These are phyloP conservation scores for Dactylellina drechsleri DNA, from an alignment of 2,329 filamentous ascomycete genomes.

Conservation along the genomic window DNA sequence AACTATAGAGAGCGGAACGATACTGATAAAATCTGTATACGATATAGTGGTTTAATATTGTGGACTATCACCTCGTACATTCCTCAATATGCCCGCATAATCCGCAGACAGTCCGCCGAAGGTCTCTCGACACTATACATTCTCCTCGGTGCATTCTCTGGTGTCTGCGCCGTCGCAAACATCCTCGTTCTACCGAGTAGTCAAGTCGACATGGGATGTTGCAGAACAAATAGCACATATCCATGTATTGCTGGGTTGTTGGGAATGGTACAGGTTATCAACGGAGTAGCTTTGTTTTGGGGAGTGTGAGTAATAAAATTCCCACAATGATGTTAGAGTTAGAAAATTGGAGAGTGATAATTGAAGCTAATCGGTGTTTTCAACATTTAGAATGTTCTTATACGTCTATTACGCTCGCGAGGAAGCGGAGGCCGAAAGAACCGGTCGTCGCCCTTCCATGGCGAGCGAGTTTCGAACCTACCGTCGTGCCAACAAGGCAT, in stretches of 20 bases:
- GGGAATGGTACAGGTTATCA: constrained; percentile 56
- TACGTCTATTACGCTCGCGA: constrained; percentile 59
- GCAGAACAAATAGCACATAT: constrained; percentile 53
- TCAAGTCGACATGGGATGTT: constrained; percentile 56
- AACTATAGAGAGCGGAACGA: background rate
- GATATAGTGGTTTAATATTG: constrained; percentile 23
- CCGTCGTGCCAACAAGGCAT: constrained; percentile 58
- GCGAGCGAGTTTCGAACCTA: constrained; percentile 58
- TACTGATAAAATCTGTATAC: background rate
- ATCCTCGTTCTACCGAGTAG: constrained; percentile 56
- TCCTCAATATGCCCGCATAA: constrained; percentile 47
- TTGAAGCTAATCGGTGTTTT: background rate
- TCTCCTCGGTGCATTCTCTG: constrained; percentile 40
- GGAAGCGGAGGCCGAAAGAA: constrained; percentile 58
- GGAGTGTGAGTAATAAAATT: constrained; percentile 36
- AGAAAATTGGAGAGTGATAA: background rate
- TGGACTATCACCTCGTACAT: constrained; percentile 51
- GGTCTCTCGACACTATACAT: constrained; percentile 45
- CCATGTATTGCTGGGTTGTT: constrained; percentile 56
- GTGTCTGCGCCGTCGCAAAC: constrained; percentile 42
- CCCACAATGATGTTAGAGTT: background rate
- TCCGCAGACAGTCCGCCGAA: constrained; percentile 43
- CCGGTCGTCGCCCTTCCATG: constrained; percentile 57
- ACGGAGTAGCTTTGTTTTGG: constrained; percentile 57
- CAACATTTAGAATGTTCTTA: constrained; percentile 51